Evolutionary conservation across 2,329 filamentous ascomycete genomes (phyloP).

Genomic region (Colletotrichum tropicicola): DNA sequence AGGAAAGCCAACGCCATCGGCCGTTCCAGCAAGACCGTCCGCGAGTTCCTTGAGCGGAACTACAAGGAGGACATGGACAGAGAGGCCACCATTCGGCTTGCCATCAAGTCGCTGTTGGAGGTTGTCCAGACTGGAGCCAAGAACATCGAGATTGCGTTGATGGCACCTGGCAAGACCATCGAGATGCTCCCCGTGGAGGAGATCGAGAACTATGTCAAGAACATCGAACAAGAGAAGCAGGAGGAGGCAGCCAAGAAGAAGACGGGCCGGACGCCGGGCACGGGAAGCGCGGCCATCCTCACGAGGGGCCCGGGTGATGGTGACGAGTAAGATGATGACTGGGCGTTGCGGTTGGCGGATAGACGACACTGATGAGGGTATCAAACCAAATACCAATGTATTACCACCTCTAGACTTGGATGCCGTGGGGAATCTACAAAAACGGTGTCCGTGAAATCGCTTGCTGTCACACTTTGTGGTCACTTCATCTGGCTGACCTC

Average conservation of each 20-base stretch:
- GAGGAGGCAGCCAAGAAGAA: conserved; percentile 99
- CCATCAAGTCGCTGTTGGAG: conserved; percentile 97
- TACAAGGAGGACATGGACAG: conserved; percentile 98
- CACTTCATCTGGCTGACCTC: conserved; percentile 10
- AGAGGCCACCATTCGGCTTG: conserved; percentile 93
- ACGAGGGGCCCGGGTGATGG: conserved; percentile 64
- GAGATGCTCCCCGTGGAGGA: conserved; percentile 96
- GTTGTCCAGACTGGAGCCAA: conserved; percentile 99
- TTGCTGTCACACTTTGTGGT: conserved; percentile 10
- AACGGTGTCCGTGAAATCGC: conserved; percentile 25
- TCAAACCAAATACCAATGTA: conserved; percentile 42
- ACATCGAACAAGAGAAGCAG: conserved; percentile 98
- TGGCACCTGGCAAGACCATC: conserved; percentile 90
- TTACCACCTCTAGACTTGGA: conserved; percentile 45
- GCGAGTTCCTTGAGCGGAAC: conserved; percentile 98
- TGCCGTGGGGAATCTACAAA: conserved; percentile 27
- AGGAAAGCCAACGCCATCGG: conserved; percentile 99
- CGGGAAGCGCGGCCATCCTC: conserved; percentile 76
- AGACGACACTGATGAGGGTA: conserved; percentile 31
- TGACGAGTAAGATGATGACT: conserved; percentile 33
- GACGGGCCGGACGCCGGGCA: conserved; percentile 77
- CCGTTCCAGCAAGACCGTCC: conserved; percentile 97
- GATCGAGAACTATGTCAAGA: conserved; percentile 98
- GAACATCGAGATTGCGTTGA: conserved; percentile 99
- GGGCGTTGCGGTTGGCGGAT: conserved; percentile 26